Evolutionary conservation across 768 basidiomycete genomes (phyloP).

Genomic region (Kwoniella pini): DNA sequence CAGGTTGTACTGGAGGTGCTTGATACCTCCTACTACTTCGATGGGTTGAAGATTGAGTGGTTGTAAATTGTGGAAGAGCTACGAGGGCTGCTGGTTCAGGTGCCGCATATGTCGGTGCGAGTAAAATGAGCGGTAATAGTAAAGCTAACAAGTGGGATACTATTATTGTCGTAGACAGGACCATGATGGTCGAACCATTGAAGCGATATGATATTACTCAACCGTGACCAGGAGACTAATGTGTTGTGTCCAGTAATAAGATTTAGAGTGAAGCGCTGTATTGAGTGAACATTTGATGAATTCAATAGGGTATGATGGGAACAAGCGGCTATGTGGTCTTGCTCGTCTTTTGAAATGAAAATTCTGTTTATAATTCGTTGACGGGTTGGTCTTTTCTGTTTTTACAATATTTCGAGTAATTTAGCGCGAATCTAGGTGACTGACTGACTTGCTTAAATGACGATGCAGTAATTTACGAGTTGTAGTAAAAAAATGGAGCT

Average conservation of each 20-base stretch:
- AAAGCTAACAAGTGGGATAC: constrained; percentile 26
- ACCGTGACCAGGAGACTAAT: too few relatives aligned
- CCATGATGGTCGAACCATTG: background rate
- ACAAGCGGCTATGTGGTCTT: background rate
- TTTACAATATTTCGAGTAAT: background rate
- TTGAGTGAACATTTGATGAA: constrained; percentile 10
- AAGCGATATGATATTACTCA: background rate
- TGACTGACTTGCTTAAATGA: too few relatives aligned
- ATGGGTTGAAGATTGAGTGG: background rate
- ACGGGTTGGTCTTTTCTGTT: background rate
- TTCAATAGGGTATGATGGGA: background rate
- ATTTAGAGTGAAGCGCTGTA: background rate
- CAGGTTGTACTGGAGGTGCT: constrained; percentile 18
- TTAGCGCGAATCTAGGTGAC: constrained; percentile 1
- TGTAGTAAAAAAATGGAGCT: too few relatives aligned
- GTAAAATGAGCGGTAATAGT: constrained; percentile 31
- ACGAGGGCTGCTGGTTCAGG: constrained; percentile 43
- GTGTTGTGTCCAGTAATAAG: too few relatives aligned
- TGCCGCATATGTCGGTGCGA: constrained; percentile 12
- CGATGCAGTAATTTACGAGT: too few relatives aligned
- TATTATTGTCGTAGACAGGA: constrained; percentile 16
- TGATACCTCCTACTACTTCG: background rate
- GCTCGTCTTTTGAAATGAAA: background rate
- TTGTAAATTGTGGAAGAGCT: constrained; percentile 29
- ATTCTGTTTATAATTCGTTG: background rate